phyloP scores from a whole-genome alignment of 352 stramenopile species.

The Phytopythium cucurbitacearum region DNA sequence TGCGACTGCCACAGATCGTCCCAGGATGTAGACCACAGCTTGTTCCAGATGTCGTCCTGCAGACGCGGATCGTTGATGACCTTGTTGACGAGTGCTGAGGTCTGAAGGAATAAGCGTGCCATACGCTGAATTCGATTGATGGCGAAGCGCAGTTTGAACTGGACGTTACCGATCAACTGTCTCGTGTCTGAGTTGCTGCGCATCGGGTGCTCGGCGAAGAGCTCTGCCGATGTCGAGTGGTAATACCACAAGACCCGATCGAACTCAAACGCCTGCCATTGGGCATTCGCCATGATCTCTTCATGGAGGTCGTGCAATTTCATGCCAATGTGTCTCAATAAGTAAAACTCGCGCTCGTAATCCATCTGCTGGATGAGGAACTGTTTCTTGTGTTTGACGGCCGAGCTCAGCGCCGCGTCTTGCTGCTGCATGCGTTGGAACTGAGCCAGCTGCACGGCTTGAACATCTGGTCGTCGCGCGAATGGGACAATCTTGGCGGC shows the following conservation, averaged over 20 bases:
- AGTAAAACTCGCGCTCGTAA: constrained; percentile 46
- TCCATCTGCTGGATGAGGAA: constrained; percentile 62
- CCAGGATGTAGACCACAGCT: constrained; percentile 10
- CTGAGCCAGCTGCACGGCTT: constrained; percentile 42
- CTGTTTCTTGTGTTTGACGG: constrained; percentile 46
- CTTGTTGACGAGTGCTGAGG: constrained; percentile 4
- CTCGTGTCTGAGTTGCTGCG: constrained; percentile 36
- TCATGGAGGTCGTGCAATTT: constrained; percentile 40
- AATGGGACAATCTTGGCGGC: constrained; percentile 57
- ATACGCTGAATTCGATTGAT: constrained; percentile 32
- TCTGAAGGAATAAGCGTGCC: constrained; percentile 11
- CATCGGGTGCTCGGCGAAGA: constrained; percentile 58
- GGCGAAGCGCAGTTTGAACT: constrained; percentile 34
- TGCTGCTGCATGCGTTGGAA: constrained; percentile 30
- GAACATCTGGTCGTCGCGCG: constrained; percentile 45
- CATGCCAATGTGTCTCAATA: constrained; percentile 34
- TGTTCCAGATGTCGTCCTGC: constrained; percentile 11
- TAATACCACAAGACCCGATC: constrained; percentile 61
- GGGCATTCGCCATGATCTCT: constrained; percentile 36
- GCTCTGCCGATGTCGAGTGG: constrained; percentile 20
- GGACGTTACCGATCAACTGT: constrained; percentile 33
- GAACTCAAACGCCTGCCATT: constrained; percentile 68
- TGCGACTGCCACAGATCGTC: constrained; percentile 1
- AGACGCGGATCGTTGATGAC: constrained; percentile 13
- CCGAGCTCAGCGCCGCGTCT: constrained; percentile 20